A percentile compares a stretch with the other conserved stretches of the same genome.
Evolutionary conservation across 305 asterid species (phyloP).

Genomic region (Coffea humblotiana): DNA sequence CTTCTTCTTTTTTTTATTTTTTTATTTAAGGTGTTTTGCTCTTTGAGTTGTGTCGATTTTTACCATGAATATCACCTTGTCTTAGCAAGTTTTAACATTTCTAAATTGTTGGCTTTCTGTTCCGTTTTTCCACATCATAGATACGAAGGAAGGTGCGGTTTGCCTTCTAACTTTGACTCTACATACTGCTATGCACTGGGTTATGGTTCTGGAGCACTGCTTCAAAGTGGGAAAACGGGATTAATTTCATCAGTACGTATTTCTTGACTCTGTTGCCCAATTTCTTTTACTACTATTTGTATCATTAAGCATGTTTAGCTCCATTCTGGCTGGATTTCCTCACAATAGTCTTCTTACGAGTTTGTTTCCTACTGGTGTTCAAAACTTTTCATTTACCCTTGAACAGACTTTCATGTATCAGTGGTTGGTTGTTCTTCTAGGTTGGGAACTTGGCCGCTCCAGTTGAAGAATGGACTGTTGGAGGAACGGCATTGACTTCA

Average conservation of each 20-base stretch:
- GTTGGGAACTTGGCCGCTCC: conserved; percentile 83
- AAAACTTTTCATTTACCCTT: not conserved
- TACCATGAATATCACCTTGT: not conserved
- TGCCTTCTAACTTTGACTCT: conserved; percentile 94
- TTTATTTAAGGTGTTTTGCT: not conserved
- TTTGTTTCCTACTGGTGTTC: not conserved
- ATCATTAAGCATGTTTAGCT: not conserved
- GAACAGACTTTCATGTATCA: not conserved
- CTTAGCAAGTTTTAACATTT: not conserved
- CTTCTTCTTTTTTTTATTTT: too few relatives aligned
- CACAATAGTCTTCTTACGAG: not conserved
- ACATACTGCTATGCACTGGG: conserved; percentile 94
- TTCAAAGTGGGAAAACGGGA: conserved; percentile 86
- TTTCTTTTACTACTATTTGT: not conserved
- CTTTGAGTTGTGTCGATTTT: not conserved
- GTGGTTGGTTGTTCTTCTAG: conserved; percentile 23
- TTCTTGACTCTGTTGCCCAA: conserved; percentile 1
- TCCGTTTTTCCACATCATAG: conserved; percentile 36
- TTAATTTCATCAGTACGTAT: conserved; percentile 84
- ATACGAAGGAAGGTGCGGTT: conserved; percentile 94
- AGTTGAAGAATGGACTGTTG: conserved; percentile 85
- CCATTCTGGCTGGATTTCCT: not conserved
- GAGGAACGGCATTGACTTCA: conserved; percentile 93
- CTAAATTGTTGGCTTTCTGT: conserved; percentile 9
- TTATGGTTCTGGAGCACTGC: conserved; percentile 87